Evolutionary conservation across 306 rosid genomes (phyloP).

Genomic region (Quercus mongolica): DNA sequence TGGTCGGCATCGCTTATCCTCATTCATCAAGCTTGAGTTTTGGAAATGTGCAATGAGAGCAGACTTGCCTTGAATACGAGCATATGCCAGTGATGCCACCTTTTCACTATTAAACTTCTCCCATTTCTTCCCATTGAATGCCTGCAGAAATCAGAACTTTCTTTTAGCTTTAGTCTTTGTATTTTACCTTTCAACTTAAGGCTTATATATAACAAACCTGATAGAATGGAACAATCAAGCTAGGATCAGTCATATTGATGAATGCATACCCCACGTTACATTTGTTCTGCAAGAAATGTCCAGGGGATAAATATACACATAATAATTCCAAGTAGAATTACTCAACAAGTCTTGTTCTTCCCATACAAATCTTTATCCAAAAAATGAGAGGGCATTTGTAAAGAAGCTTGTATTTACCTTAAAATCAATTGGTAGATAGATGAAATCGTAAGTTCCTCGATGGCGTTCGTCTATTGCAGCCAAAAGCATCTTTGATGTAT

Average conservation of each 20-base stretch:
- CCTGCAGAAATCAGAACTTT: slow-evolving; percentile 34
- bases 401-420: slow-evolving; percentile 44
- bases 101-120: slow-evolving; percentile 93
- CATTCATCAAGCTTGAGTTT: slow-evolving; percentile 84
- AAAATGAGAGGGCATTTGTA: neutral
- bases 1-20: slow-evolving; percentile 87
- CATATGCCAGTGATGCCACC: slow-evolving; percentile 86
- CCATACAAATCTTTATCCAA: neutral
- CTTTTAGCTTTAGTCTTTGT: neutral
- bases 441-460: slow-evolving; percentile 80
- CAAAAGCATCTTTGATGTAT: slow-evolving; percentile 89
- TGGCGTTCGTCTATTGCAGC: slow-evolving; percentile 81
- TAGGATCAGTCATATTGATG: slow-evolving; percentile 83
- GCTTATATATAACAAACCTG: slow-evolving; percentile 38
- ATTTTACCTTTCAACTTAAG: neutral
- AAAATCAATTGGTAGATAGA: slow-evolving; percentile 85
- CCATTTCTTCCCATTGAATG: slow-evolving; percentile 87
- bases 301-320: slow-evolving; percentile 17
- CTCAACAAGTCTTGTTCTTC: neutral
- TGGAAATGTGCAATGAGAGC: slow-evolving; percentile 85
- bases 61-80: slow-evolving; percentile 80
- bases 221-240: slow-evolving; percentile 73
- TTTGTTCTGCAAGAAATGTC: slow-evolving; percentile 62
- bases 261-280: slow-evolving; percentile 92
- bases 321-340: neutral